Base-by-base conservation (phyloP, 176 grass and related monocot species). In the Oryza glaberrima region DNA sequence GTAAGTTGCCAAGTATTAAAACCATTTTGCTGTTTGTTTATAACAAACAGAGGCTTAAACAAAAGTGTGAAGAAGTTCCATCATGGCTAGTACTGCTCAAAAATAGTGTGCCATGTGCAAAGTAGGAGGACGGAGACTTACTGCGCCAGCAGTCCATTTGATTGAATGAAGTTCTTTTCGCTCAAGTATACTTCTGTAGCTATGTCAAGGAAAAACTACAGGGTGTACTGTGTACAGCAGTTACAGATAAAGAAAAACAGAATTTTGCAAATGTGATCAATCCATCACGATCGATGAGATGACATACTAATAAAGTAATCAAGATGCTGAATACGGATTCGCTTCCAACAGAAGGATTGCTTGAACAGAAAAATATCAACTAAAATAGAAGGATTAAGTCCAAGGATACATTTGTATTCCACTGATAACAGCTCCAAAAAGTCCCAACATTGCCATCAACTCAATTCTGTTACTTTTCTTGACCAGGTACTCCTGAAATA, bases 361-460 rank as follows among this genome's bases (percentile, higher is more conserved):
- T n/a, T n/a, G n/a, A 69, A 65, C 36, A 44, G 26, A 13, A 56
- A 65, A 73, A 65, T 41, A 72, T 69, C 0, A 20, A 38, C 25
- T 1, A 64, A 68, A 82, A 3, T 47, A 16, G 2, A 72, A 47
- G 78, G 23, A 45, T 85, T 40, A 26, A 45, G 47, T 32, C 44
- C 78, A 82, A 92, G 90, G 85, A 98, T 98, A 98, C 95, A 98
- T 92, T 66, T 98, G 85, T 86, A 88, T 81, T 17, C 72, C 85
- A 69, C 93, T 95, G 65, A 95, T 15, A 69, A 95, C 36, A 15
- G 86, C 85, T 22, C 96, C 96, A 79, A 95, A 98, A 81, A 90
- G 22, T 28, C 96, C 96, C 17, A 98, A 73, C 91, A 98, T 94
- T 15, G 91, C 89, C 73, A 98, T 93, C 80, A 95, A 72, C 72